Evolutionary conservation across 441 rosid species (phyloP).

Genomic region (Syzygium malaccense): DNA sequence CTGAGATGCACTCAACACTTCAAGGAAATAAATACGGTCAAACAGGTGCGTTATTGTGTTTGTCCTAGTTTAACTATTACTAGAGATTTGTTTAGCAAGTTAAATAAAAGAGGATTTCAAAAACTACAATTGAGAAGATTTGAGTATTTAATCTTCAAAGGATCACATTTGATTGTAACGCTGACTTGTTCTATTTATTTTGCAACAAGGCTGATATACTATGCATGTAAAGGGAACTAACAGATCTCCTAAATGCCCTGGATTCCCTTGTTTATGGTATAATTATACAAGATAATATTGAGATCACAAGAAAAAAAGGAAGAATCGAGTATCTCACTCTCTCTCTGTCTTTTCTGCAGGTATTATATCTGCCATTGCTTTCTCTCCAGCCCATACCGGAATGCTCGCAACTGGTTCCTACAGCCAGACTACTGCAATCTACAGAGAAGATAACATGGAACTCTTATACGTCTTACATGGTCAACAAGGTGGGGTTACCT

Average conservation of each 20-base stretch:
- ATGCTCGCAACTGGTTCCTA: slow-evolving; percentile 92
- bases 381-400: slow-evolving; percentile 73
- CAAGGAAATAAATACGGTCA: slow-evolving; percentile 90
- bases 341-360: slow-evolving; percentile 38
- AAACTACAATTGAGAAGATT: not conserved
- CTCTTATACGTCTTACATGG: slow-evolving; percentile 84
- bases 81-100: not conserved
- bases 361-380: slow-evolving; percentile 76
- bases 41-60: slow-evolving; percentile 35
- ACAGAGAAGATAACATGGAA: slow-evolving; percentile 96
- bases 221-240: not conserved
- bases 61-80: not conserved
- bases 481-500: slow-evolving; percentile 93
- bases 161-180: not conserved
- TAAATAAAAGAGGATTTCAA: not conserved
- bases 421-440: slow-evolving; percentile 72
- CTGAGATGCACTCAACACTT: slow-evolving; percentile 54
- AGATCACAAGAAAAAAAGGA: not conserved
- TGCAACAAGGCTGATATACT: not conserved
- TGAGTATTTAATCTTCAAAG: not conserved
- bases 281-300: not conserved
- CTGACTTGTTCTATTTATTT: not conserved
- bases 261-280: not conserved
- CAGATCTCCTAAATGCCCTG: not conserved
- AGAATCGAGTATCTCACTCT: not conserved